Conservation (phyloP, 306 rosid genomes). For the Pterocarpus macrocarpus region DNA sequence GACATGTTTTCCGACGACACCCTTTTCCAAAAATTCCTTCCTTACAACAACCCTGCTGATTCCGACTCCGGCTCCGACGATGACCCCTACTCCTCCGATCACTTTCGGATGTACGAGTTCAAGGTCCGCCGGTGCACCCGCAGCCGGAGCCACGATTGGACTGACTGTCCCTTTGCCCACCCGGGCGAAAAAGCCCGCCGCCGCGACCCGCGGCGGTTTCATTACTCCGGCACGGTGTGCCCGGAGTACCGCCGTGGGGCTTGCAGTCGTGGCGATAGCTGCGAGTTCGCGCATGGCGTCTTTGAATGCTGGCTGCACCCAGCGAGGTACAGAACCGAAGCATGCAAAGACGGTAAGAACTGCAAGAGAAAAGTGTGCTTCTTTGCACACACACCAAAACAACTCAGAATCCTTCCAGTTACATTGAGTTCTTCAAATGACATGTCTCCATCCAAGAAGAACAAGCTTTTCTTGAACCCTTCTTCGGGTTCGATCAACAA, state of each 20-base stretch:
- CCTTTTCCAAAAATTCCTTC: conserved; percentile 67
- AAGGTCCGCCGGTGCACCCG: conserved; percentile 92
- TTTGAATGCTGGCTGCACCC: conserved; percentile 99
- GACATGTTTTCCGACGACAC: conserved; percentile 64
- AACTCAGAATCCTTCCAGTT: conserved; percentile 73
- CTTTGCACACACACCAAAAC: conserved; percentile 90
- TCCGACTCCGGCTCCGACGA: conserved; percentile 65
- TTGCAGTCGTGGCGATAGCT: conserved; percentile 75
- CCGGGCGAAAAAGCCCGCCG: conserved; percentile 93
- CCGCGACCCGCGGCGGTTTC: conserved; percentile 75
- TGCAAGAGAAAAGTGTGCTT: conserved; percentile 92
- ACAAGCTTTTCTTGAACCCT: conserved; percentile 48
- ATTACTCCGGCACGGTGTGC: conserved; percentile 79
- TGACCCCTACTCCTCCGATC: conserved; percentile 86
- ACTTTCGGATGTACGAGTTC: conserved; percentile 94
- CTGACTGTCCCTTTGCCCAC: conserved; percentile 94
- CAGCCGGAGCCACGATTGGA: conserved; percentile 97
- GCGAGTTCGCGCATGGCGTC: conserved; percentile 86
- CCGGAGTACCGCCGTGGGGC: conserved; percentile 84
- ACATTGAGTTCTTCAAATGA: conserved; percentile 53
- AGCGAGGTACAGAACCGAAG: conserved; percentile 90
- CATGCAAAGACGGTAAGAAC: conserved; percentile 87
- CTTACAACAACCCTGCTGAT: conserved; percentile 53
- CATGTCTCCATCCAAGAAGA: conserved; percentile 54
- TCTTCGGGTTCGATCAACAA: conserved; percentile 52